phyloP scores from a whole-genome alignment of 441 rosid genomes.

The Adansonia madagascariensis region DNA sequence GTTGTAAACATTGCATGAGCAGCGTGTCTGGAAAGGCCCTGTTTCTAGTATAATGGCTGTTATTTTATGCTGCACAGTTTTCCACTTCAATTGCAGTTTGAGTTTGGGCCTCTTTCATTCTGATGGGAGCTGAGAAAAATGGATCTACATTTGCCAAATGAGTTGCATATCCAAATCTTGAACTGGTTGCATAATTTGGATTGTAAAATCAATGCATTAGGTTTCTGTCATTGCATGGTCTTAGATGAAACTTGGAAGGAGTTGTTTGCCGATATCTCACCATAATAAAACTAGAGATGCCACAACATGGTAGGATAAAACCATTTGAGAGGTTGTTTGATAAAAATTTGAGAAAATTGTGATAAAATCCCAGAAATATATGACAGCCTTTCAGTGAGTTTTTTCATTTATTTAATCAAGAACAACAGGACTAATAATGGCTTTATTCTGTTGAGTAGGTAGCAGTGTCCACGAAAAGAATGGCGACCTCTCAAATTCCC shows the following conservation, averaged over 20 bases:
- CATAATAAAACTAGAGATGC: too few species aligned
- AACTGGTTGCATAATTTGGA: not conserved
- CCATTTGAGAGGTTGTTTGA: not conserved
- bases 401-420: slow-evolving; percentile 12
- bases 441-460: slow-evolving; percentile 49
- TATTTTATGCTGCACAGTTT: not conserved
- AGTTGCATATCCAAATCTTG: not conserved
- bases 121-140: not conserved
- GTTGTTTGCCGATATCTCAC: too few species aligned
- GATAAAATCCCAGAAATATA: not conserved
- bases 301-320: too few species aligned
- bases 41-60: not conserved
- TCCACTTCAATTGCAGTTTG: slow-evolving; percentile 4
- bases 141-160: not conserved
- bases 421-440: not conserved
- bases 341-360: too few species aligned
- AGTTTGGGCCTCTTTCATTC: not conserved
- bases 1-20: not conserved
- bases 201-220: not conserved
- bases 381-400: not conserved
- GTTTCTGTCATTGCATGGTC: not conserved
- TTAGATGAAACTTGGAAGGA: slow-evolving; percentile 5
- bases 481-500: slow-evolving; percentile 86
- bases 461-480: slow-evolving; percentile 83
- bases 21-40: not conserved